These are phyloP conservation scores for Schizosaccharomyces cryophilus DNA, from an alignment of 805 yeast species.

Conservation along the genomic window DNA sequence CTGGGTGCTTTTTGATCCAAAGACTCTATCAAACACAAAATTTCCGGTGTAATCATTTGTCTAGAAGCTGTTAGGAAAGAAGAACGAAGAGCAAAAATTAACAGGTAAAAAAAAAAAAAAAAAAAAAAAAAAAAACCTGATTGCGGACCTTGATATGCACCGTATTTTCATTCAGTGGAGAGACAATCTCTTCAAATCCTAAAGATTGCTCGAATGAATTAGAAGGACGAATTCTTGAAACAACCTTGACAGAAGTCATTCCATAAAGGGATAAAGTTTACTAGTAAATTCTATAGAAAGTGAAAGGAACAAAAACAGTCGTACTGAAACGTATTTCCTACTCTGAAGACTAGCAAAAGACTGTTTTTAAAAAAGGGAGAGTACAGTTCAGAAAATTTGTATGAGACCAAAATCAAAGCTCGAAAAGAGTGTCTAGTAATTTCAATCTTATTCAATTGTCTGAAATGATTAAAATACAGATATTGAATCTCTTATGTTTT, in stretches of 20 bases:
- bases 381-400: too few species aligned
- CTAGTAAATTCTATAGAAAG: not conserved
- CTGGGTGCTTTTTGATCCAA: constrained; percentile 28
- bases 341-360: too few species aligned
- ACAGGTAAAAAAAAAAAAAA: too few species aligned
- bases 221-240: not conserved
- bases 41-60: constrained; percentile 8
- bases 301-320: not conserved
- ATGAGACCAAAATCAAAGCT: too few species aligned
- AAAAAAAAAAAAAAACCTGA: too few species aligned
- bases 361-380: too few species aligned
- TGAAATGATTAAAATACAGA: too few species aligned
- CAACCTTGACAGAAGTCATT: constrained; percentile 2
- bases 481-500: too few species aligned
- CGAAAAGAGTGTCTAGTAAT: too few species aligned
- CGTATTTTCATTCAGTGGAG: not conserved
- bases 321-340: not conserved
- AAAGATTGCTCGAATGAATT: not conserved
- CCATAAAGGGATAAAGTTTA: not conserved
- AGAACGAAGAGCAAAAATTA: too few species aligned
- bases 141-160: not conserved
- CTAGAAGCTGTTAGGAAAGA: not conserved
- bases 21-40: constrained; percentile 45
- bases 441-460: too few species aligned
- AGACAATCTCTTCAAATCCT: not conserved